Evolutionary conservation across 2,329 filamentous ascomycete species (phyloP), one percentile per base, ranked within the genome.

Genomic region (Fusarium buharicum): DNA sequence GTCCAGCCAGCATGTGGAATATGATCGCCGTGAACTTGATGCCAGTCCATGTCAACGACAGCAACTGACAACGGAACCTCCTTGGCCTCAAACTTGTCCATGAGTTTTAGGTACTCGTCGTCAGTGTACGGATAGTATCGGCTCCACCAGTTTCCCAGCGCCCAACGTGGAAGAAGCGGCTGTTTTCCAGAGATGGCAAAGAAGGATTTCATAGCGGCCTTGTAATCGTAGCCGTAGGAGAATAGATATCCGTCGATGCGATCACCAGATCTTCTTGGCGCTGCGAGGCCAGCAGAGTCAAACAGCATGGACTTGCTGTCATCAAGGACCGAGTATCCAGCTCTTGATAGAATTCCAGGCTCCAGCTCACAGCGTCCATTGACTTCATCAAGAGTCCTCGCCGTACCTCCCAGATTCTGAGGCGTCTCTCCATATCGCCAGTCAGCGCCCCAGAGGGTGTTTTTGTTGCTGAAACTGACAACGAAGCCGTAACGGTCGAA

Each of bases 21-120:
- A n/a, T 70, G 71, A 7, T 78, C 72, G 11, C 81, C 80, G 2
- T 79, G 70, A 1, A 87, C 84, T 38, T 82, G 70, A 72, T 89
- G 86, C 86, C 86, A 89, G 69, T 88, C 86, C 86, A 89, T 89
- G 66, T 89, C 86, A 4, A 89, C 72, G 1, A 88, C 84, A 2
- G 81, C 85, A 6, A 87, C 84, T 6, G 80, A 83, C 33, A 89
- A 74, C 0, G 86, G 86, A 7, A 89, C 79, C 0, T 77, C 71
- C 20, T 83, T 73, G 9, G 74, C 71, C 5, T 75, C 69, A 61
- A 89, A 88, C 45, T 78, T 77, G 50, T 86, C 82, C 77, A 89
- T 83, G 14, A 89, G 75, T 13, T 74, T 72, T 3, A 87, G 58
- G 65, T 88, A 89, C 62, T 86, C 83, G 2, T 81, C 75, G 24